Base-by-base conservation (phyloP, 2,329 filamentous ascomycete species). In the Salinomyces thailandicus region DNA sequence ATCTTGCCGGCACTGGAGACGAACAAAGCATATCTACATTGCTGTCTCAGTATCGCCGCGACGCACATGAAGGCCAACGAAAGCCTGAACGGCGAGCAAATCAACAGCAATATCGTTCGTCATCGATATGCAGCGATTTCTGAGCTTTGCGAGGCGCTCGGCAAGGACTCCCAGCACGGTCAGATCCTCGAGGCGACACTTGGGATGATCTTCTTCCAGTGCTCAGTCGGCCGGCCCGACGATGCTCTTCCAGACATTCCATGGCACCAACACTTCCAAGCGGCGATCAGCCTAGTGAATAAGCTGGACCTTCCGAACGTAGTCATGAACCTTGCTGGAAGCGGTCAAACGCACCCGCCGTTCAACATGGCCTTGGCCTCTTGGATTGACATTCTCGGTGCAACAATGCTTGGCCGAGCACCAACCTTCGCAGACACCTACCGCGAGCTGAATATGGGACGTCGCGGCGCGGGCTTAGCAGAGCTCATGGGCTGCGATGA, bases 401-500 rank as follows among this genome's bases (percentile, higher is more conserved):
- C 87, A 2, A 93, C 87, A 7, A 94, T 98, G 79, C 74, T 83
- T 44, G 87, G 87, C 20, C 75, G 77, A 38, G 81, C 85, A 7
- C 91, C 91, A 5, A 75, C 76, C 6, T 96, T 95, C 55, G 86
- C 91, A 4, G 84, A 95, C 64, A 85, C 82, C n/a, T 98, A 96
- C 64, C 80, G 91, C 33, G 81, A 91, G 60, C 93, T 95, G 71
- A 85, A 94, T 60, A 74, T 94, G 35, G 66, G 61, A 33, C 65
- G 68, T 16, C 63, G 70, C 5, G 64, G 67, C 2, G 82, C 84
- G 7, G 91, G 91, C 8, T 73, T 98, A 24, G 79, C 81, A 36
- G 86, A 93, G 66, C 73, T 96, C 35, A 96, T 96, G 87, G 91
- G 91, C 49, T 96, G 91, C 61, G 89, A 96, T 46, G 91, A 98